These are phyloP conservation scores for Nephelium lappaceum DNA, from an alignment of 345 rosid genomes.

Conservation along the genomic window DNA sequence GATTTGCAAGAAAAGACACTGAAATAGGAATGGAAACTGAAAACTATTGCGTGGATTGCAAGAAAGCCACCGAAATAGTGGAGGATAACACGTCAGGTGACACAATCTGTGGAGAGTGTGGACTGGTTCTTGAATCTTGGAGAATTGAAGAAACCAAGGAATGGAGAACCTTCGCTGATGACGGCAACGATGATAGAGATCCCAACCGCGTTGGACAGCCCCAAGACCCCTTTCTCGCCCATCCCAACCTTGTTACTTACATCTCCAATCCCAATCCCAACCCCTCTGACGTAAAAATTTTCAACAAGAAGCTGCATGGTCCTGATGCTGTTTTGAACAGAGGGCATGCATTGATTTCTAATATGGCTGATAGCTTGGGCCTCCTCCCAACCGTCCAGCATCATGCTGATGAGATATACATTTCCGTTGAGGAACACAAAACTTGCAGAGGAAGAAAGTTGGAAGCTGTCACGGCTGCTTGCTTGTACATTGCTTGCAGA, in stretches of 20 bases:
- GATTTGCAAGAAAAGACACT: neutral
- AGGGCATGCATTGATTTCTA: slow-evolving; percentile 8
- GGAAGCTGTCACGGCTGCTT: slow-evolving; percentile 18
- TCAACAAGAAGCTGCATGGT: neutral
- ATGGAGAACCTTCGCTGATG: slow-evolving; percentile 22
- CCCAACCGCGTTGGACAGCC: slow-evolving; percentile 17
- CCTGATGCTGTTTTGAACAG: neutral
- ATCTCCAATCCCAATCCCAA: slow-evolving; percentile 8
- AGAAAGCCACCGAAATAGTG: neutral
- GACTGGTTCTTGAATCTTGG: slow-evolving; percentile 16
- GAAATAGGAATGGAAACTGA: neutral
- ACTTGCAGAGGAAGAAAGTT: slow-evolving; percentile 2
- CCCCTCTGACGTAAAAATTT: neutral
- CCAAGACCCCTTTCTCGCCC: neutral
- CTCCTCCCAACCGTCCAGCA: neutral
- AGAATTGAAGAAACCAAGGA: slow-evolving; percentile 6
- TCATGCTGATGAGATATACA: slow-evolving; percentile 27
- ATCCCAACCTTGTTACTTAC: slow-evolving; percentile 4
- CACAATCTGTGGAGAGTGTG: slow-evolving; percentile 15
- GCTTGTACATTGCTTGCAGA: slow-evolving; percentile 24
- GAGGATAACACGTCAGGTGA: slow-evolving; percentile 13
- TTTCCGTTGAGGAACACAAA: slow-evolving; percentile 13
- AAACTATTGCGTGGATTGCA: slow-evolving; percentile 20
- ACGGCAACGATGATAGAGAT: slow-evolving; percentile 16
- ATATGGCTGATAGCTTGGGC: slow-evolving; percentile 16